phyloP scores from a whole-genome alignment of 768 basidiomycete genomes.

The Mrakia frigida region DNA sequence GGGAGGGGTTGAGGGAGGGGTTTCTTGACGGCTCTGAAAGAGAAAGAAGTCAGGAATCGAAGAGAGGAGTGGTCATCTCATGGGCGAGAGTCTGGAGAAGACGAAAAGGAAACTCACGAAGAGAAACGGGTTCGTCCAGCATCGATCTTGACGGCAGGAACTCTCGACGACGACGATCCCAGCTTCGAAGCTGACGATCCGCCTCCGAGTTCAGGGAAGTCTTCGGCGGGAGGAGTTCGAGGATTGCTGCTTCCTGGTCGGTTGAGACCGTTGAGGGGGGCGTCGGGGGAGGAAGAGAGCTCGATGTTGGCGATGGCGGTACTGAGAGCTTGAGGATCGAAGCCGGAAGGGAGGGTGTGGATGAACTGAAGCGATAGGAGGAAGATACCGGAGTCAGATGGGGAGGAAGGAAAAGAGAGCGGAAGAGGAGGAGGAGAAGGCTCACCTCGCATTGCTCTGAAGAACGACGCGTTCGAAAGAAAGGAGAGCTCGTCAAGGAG shows the following conservation, averaged over 20 bases:
- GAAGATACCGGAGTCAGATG: constrained; percentile 41
- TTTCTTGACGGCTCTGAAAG: constrained; percentile 79
- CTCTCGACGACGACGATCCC: constrained; percentile 46
- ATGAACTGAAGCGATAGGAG: constrained; percentile 54
- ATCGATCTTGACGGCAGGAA: constrained; percentile 50
- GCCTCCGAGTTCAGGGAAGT: constrained; percentile 43
- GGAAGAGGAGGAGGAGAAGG: neutral
- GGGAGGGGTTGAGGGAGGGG: constrained; percentile 36
- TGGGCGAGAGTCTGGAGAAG: constrained; percentile 3
- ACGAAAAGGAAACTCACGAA: neutral
- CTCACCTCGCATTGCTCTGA: neutral
- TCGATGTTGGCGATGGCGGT: constrained; percentile 43
- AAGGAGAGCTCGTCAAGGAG: neutral
- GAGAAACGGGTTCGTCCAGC: constrained; percentile 77
- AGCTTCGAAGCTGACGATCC: constrained; percentile 34
- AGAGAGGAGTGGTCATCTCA: constrained; percentile 10
- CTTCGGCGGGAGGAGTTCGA: constrained; percentile 37
- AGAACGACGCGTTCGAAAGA: neutral
- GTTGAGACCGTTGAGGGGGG: constrained; percentile 17
- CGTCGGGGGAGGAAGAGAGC: constrained; percentile 36
- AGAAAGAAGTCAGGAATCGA: neutral
- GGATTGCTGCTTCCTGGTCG: constrained; percentile 34
- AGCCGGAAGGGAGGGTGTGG: constrained; percentile 49
- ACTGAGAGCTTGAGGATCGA: constrained; percentile 41
- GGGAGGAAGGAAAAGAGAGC: constrained; percentile 59